Evolutionary conservation across 331 rosid species (phyloP).

Genomic region (Cydonia oblonga): DNA sequence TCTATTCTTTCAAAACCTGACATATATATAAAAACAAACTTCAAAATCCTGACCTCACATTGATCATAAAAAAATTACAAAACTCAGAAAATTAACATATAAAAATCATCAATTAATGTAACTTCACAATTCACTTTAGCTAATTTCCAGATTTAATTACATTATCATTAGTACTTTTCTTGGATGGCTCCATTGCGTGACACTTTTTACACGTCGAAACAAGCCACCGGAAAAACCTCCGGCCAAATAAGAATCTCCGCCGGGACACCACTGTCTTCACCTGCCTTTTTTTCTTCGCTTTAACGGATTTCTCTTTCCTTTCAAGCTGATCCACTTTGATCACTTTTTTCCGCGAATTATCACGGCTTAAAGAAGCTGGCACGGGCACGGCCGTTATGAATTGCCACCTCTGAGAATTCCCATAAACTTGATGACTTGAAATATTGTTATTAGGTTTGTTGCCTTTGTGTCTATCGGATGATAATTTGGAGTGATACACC

Average conservation of each 20-base stretch:
- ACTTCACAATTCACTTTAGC: slow-evolving; percentile 15
- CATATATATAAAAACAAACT: not conserved
- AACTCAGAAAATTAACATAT: not conserved
- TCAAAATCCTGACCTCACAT: too few species aligned
- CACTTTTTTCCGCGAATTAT: slow-evolving; percentile 29
- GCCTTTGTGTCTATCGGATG: not conserved
- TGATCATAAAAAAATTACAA: too few species aligned
- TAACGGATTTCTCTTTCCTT: slow-evolving; percentile 14
- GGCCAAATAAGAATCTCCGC: slow-evolving; percentile 17
- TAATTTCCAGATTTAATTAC: not conserved
- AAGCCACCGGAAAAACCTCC: slow-evolving; percentile 64
- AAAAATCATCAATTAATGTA: not conserved
- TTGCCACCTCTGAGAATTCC: slow-evolving; percentile 69
- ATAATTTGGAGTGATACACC: slow-evolving; percentile 11
- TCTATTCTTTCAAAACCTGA: not conserved
- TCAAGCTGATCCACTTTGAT: not conserved
- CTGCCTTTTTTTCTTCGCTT: slow-evolving; percentile 6
- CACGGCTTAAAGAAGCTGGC: slow-evolving; percentile 43
- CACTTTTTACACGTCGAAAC: slow-evolving; percentile 60
- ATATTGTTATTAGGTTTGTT: not conserved
- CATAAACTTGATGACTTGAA: slow-evolving; percentile 24
- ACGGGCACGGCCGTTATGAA: slow-evolving; percentile 53
- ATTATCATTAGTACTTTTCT: slow-evolving; percentile 11
- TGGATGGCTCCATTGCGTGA: slow-evolving; percentile 77
- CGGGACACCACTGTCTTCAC: not conserved